Base-by-base conservation (phyloP, 441 rosid genomes). In the Bocquillonia castaneifolia region DNA sequence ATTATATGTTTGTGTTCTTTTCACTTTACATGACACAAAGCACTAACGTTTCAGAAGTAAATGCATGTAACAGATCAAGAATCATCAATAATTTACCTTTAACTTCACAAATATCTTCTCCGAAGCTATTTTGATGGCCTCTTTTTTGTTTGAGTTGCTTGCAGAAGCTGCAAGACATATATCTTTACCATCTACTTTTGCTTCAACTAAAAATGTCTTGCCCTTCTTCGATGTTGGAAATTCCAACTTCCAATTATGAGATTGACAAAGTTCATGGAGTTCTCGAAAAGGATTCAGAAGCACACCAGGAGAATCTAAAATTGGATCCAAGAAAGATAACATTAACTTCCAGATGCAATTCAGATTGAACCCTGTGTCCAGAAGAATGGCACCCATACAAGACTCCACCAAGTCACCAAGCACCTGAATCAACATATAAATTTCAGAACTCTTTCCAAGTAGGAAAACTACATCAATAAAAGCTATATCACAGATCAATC, bases 401-500 rank as follows among this genome's bases (percentile, higher is more conserved):
- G 97, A 90, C 83, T 94, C 99, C 34, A 94, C 83, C 86, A 94
- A 79, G 79, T 94, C 99, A 65, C 99, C 94, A 44, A 94, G 97
- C 51, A 82, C 97, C 98, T 92, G 87, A 74, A 71, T 53, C 59
- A 69, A 65, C 44, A 48, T 18, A 53, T 14, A 55, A 58, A 60
- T 20, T 67, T 67, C 53, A 72, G 50, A 55, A 63, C 61, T 59
- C 70, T 26, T 47, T 45, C 13, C 28, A 26, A 67, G 55, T 20
- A 32, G 31, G 15, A 59, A 60, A 69, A 76, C 32, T 23, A 63
- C 40, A n/a, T 3, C 9, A 14, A 60, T 22, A 28, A n/a, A 68
- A 28, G 39, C 9, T 31, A 47, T 59, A 59, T 37, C 28, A 22
- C 14, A 51, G 6, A 15, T 31, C 15, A 26, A 25, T 12, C n/a